Evolutionary conservation across 179 eudicot species (phyloP).

Genomic region (Pouteria campechiana): DNA sequence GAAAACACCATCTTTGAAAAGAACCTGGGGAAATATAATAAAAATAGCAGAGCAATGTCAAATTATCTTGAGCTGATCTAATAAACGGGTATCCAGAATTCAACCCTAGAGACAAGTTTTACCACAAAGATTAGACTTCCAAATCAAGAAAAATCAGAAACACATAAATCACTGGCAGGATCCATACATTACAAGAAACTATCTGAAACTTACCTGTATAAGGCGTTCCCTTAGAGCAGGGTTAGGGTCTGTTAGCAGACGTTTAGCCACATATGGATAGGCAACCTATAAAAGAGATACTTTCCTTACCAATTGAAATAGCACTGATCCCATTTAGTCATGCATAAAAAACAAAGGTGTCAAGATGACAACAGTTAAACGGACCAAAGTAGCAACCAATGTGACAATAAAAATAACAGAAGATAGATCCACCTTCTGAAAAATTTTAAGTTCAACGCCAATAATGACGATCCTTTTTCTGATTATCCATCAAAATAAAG

Average conservation of each 20-base stretch:
- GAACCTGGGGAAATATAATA: constrained; percentile 37
- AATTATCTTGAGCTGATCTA: neutral
- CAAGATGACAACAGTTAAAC: too few species aligned
- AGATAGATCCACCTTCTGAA: too few species aligned
- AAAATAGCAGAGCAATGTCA: neutral
- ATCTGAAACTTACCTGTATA: constrained; percentile 52
- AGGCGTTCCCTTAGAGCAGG: constrained; percentile 96
- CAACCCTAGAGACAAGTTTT: neutral
- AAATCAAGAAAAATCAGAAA: neutral
- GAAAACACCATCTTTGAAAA: constrained; percentile 85
- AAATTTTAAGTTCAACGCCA: too few species aligned
- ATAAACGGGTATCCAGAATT: neutral
- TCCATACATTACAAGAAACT: neutral
- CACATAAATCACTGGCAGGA: too few species aligned
- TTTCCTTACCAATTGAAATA: too few species aligned
- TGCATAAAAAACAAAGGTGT: too few species aligned
- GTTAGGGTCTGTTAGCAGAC: constrained; percentile 96
- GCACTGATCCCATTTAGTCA: too few species aligned
- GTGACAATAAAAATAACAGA: too few species aligned
- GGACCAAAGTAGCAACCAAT: too few species aligned
- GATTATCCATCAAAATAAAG: too few species aligned
- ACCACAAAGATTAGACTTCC: neutral
- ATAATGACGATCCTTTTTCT: too few species aligned
- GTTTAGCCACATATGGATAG: constrained; percentile 93
- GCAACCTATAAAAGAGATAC: constrained; percentile 86